Conservation (phyloP, 441 rosid genomes). For the Jatropha multifida region DNA sequence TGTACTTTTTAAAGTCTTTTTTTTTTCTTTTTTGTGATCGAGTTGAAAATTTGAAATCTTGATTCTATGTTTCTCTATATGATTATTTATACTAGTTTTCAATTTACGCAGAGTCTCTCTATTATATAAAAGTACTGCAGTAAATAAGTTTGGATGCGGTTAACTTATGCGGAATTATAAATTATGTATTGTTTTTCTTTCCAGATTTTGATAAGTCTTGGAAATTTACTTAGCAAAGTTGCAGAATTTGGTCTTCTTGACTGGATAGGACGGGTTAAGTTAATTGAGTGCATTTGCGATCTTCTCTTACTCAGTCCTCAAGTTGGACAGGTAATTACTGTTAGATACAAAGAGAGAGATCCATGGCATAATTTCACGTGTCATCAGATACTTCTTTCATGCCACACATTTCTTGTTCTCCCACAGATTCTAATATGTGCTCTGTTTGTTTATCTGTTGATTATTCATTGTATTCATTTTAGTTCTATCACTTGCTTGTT, state of each 20-base stretch:
- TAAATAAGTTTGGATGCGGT: background rate
- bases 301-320: slow-evolving; percentile 71
- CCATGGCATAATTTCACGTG: background rate
- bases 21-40: slow-evolving; percentile 3
- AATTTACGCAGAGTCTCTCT: background rate
- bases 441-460: background rate
- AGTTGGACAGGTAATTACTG: slow-evolving; percentile 74
- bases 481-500: slow-evolving; percentile 23
- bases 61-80: background rate
- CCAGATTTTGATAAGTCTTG: slow-evolving; percentile 67
- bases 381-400: background rate
- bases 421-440: slow-evolving; percentile 1
- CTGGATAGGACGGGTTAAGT: slow-evolving; percentile 85
- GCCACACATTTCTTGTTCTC: background rate
- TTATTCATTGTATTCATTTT: background rate
- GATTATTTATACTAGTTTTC: background rate
- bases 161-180: slow-evolving; percentile 2
- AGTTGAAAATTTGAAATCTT: background rate
- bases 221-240: slow-evolving; percentile 62
- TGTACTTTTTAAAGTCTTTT: background rate
- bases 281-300: slow-evolving; percentile 76
- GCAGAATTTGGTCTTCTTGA: slow-evolving; percentile 80
- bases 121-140: background rate
- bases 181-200: slow-evolving; percentile 20
- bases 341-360: background rate